phyloP scores from a whole-genome alignment of 208 protist species.

The Leishmania tarentolae region DNA sequence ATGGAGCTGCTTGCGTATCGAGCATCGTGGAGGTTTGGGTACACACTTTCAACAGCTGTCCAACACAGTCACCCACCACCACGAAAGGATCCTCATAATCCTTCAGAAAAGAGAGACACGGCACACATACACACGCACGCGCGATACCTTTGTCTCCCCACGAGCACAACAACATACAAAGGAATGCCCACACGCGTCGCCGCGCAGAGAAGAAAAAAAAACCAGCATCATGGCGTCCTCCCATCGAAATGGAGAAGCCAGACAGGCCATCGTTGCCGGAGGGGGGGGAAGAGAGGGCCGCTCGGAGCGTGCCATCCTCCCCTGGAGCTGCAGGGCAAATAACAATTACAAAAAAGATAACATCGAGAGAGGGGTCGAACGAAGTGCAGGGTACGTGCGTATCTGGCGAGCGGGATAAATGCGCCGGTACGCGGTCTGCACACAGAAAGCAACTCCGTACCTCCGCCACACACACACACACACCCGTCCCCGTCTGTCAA shows the following conservation, averaged over 20 bases:
- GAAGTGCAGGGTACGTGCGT: neutral
- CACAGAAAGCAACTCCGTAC: neutral
- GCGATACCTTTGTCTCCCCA: neutral
- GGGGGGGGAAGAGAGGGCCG: neutral
- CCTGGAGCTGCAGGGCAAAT: neutral
- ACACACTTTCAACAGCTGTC: neutral
- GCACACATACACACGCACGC: neutral
- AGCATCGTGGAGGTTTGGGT: too few species aligned
- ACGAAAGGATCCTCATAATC: neutral
- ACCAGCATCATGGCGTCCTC: neutral
- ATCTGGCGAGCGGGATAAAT: neutral
- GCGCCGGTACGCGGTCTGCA: neutral
- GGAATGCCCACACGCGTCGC: neutral
- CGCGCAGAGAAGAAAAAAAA: neutral
- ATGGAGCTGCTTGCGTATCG: too few species aligned
- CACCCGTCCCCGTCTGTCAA: neutral
- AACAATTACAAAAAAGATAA: neutral
- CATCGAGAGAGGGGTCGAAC: neutral
- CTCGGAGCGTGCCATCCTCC: neutral
- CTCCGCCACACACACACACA: too few species aligned
- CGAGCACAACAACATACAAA: neutral
- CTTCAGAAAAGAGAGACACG: neutral
- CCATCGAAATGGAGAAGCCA: neutral
- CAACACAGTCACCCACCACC: neutral
- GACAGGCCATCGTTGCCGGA: neutral